A percentile compares a stretch with the other conserved stretches of the same genome.
Conservation (phyloP, 192 early-diverging fungal species). For the Jimgerdemannia flammicorona region DNA sequence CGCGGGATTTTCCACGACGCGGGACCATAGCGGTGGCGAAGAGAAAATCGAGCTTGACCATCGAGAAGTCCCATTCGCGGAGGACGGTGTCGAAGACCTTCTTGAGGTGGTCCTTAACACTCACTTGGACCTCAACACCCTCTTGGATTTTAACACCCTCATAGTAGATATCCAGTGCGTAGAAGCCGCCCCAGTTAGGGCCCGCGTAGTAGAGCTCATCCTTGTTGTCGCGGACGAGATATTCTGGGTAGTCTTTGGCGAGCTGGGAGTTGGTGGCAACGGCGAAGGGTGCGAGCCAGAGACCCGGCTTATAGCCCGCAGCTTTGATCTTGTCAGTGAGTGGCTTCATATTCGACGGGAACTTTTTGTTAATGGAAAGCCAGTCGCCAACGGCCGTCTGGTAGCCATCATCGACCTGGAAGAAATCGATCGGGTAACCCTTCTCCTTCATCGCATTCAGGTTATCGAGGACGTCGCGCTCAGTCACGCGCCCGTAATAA, state of each 20-base stretch:
- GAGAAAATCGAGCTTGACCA: slow-evolving; percentile 49
- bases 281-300: slow-evolving; percentile 49
- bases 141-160: too few species aligned
- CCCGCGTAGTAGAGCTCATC: slow-evolving; percentile 22
- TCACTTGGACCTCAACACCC: not conserved
- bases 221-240: slow-evolving; percentile 28
- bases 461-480: slow-evolving; percentile 36
- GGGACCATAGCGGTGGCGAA: slow-evolving; percentile 46
- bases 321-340: slow-evolving; percentile 31
- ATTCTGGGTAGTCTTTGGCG: slow-evolving; percentile 40
- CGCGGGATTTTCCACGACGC: slow-evolving; percentile 37
- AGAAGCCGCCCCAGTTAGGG: slow-evolving; percentile 37
- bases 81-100: slow-evolving; percentile 38
- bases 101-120: slow-evolving; percentile 30
- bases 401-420: slow-evolving; percentile 52
- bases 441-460: slow-evolving; percentile 16
- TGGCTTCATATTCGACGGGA: slow-evolving; percentile 39
- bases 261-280: slow-evolving; percentile 33
- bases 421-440: slow-evolving; percentile 41
- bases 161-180: slow-evolving; percentile 44
- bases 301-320: slow-evolving; percentile 32
- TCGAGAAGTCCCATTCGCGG: slow-evolving; percentile 42
- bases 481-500: slow-evolving; percentile 46
- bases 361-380: slow-evolving; percentile 38
- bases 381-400: slow-evolving; percentile 47